Base-by-base conservation (phyloP, 78 protist species). In the Speleostelium caveatum region DNA sequence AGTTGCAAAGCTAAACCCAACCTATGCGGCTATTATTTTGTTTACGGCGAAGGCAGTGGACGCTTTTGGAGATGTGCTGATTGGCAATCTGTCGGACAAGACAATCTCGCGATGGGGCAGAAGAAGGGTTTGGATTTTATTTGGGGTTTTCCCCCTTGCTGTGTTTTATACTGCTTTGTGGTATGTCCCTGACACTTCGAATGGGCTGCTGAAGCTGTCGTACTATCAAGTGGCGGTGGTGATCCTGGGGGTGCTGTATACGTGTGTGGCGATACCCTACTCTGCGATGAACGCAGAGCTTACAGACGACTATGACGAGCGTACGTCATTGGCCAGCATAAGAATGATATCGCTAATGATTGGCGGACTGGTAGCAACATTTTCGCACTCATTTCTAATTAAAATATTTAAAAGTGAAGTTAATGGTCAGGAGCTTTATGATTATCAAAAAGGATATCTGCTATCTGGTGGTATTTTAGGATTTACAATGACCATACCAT, bases 201-300 rank as follows among this genome's bases (percentile, higher is more conserved):
- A 30, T 28, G 28, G 51, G 17, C 38, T 68, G 0, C n/a, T 14
- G 22, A 35, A 28, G 8, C 66, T 83, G 8, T 22, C 58, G 4
- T 83, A 83, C 66, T 83, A 83, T 49, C 91, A 83, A 83, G 24
- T 83, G 2, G 51, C 69, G 5, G 91, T 83, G 0, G 66, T 83
- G 45, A 39, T 36, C 6, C n/a, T 83, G 1, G 42, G 73, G 56
- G 28, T 83, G 0, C 53, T 79, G 10, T 83, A 83, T 49, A 83
- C 91, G 41, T 86, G 93, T 55, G 87, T 89, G 10, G 94, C 87
- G 0, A 79, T 89, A 38, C 94, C 94, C 16, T 74, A 89, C 8
- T 36, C 60, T 17, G 94, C 94, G 2, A 73, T 89, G 89, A 89
- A 77, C 61, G 87, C 94, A 3, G 94, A 89, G n/a, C 67, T 89